A percentile compares a stretch with the other conserved stretches of the same genome.
These are phyloP conservation scores for Bretschneidera sinensis DNA, from an alignment of 345 rosid genomes.

Conservation along the genomic window DNA sequence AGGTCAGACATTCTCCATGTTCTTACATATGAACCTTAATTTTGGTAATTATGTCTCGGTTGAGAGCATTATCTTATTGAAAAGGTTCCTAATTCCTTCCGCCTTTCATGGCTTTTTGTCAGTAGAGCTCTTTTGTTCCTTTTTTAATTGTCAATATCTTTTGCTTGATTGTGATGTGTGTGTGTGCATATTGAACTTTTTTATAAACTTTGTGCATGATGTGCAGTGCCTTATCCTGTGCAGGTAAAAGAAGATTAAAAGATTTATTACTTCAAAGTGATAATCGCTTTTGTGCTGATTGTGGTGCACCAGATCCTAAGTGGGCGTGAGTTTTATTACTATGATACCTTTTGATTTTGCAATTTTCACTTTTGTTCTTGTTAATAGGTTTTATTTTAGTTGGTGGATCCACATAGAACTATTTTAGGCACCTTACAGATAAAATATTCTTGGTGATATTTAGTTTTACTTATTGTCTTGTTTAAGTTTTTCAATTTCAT, in stretches of 20 bases:
- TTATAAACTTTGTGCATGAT: slow-evolving; percentile 4
- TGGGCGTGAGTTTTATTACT: slow-evolving; percentile 82
- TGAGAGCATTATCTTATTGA: not conserved
- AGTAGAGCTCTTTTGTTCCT: too few relatives aligned
- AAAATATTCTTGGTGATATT: not conserved
- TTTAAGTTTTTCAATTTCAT: not conserved
- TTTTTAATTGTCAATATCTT: not conserved
- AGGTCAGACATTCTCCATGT: not conserved
- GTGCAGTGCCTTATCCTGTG: slow-evolving; percentile 3
- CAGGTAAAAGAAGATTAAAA: slow-evolving; percentile 77
- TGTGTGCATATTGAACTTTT: too few relatives aligned
- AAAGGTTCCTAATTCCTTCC: not conserved
- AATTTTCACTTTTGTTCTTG: not conserved
- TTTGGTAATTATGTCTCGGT: too few relatives aligned
- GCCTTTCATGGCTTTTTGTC: too few relatives aligned
- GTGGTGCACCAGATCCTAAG: slow-evolving; percentile 94
- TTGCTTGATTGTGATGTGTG: not conserved
- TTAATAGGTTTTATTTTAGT: not conserved
- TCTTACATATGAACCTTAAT: too few relatives aligned
- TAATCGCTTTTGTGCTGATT: slow-evolving; percentile 92
- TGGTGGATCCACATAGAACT: not conserved
- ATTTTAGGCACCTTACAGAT: not conserved
- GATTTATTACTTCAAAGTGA: slow-evolving; percentile 66
- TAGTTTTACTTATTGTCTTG: slow-evolving; percentile 1
- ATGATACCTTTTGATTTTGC: not conserved